Conservation (phyloP, 805 yeast species). For the Saccharomyces eubayanus region DNA sequence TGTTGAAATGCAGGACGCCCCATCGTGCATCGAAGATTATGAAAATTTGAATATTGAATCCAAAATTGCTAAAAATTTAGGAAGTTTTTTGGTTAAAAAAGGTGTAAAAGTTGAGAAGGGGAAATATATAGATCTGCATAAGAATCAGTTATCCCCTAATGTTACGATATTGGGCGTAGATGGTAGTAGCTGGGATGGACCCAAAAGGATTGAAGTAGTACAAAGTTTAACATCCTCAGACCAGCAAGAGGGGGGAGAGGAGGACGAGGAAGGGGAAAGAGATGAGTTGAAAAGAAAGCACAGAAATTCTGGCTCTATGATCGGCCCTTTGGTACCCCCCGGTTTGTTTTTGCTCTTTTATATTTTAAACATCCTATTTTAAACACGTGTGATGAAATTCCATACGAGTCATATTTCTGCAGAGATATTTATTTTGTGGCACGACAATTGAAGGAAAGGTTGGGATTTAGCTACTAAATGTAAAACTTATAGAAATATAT, state of each 20-base stretch:
- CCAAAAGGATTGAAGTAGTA: conserved; percentile 15
- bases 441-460: not conserved
- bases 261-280: not conserved
- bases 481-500: not conserved
- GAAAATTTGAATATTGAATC: conserved; percentile 36
- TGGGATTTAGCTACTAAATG: not conserved
- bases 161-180: conserved; percentile 37
- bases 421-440: too few species aligned
- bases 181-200: conserved; percentile 30
- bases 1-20: conserved; percentile 8
- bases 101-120: conserved; percentile 48
- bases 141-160: conserved; percentile 36
- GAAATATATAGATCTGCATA: conserved; percentile 38
- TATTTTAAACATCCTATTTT: not conserved
- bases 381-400: too few species aligned
- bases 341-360: not conserved
- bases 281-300: not conserved
- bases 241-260: not conserved
- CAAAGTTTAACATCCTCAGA: not conserved
- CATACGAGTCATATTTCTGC: too few species aligned
- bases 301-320: not conserved
- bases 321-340: not conserved
- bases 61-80: conserved; percentile 37
- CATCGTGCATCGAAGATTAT: conserved; percentile 35
- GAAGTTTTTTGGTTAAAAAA: conserved; percentile 36